Evolutionary conservation across 805 yeast species (phyloP), one percentile per base, ranked within the genome.

Genomic region (Blastobotrys mokoenaii): DNA sequence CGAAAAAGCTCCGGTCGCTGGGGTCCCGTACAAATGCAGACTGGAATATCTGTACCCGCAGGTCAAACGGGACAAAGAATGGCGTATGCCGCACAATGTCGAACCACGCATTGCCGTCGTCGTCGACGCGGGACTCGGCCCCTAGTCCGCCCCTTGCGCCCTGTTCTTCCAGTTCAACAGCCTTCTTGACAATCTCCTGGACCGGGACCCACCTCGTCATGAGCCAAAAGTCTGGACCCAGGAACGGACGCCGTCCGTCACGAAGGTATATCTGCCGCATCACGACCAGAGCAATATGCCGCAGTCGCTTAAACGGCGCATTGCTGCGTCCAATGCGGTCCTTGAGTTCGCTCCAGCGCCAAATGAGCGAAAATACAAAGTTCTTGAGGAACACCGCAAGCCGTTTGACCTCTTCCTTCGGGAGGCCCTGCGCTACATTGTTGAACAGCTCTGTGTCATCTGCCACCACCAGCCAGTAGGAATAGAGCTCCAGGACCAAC

Each of bases 41-140:
- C 49, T 83, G 84, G 58, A 90, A 85, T 1, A 85, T 68, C 41
- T 72, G 73, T 0, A 86, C 96, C 40, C 98, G 70, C 30, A 76
- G 73, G 18, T 73, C 72, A 61, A 90, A 90, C 0, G 85, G 78
- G 5, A 90, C 70, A 66, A 88, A 82, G 58, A 84, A 90, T 2
- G 97, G 96, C 2, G 81, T 66, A 42, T 76, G 72, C 1, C 74
- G 68, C 39, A 85, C 69, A 0, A 89, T 66, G 38, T 74, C 77
- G 17, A 75, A 51, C 48, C 63, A 44, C 1, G 67, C 64, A n/a
- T 35, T 16, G 17, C 31, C 30, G 3, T 29, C 30, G 38, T 33
- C 31, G 16, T 11, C 29, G 5, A 12, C 22, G 4, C 8, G 27
- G 18, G 39, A 5, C 29, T 31, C 38, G 18, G 25, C n/a, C n/a